These are phyloP conservation scores for Podospora didyma DNA, from an alignment of 495 filamentous ascomycete genomes.

Conservation along the genomic window DNA sequence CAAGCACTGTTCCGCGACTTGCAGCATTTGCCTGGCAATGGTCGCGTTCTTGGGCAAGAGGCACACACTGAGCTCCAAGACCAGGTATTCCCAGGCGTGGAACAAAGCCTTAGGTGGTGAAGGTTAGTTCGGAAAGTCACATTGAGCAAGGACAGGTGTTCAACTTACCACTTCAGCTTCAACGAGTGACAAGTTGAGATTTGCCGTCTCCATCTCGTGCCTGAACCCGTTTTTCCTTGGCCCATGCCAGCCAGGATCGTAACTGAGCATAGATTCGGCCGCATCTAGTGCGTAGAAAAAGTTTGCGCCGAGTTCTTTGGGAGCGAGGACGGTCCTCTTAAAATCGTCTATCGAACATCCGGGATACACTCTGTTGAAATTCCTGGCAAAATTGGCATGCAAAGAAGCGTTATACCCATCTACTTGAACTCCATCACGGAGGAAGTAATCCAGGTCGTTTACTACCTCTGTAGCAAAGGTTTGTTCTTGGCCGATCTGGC, in stretches of 20 bases:
- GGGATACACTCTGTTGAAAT: constrained; percentile 72
- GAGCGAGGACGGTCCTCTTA: constrained; percentile 64
- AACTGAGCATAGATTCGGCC: constrained; percentile 68
- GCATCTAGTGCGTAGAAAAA: constrained; percentile 80
- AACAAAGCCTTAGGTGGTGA: constrained; percentile 66
- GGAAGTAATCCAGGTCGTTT: constrained; percentile 70
- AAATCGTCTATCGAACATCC: constrained; percentile 69
- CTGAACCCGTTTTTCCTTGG: constrained; percentile 64
- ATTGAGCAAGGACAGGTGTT: background rate
- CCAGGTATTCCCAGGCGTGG: constrained; percentile 83
- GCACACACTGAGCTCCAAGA: constrained; percentile 74
- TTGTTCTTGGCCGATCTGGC: constrained; percentile 64
- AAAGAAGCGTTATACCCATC: constrained; percentile 79
- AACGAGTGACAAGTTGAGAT: constrained; percentile 84
- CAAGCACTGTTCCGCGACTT: constrained; percentile 70
- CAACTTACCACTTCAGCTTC: constrained; percentile 82
- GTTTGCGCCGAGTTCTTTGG: constrained; percentile 58
- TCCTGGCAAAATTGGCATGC: constrained; percentile 77
- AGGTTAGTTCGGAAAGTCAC: constrained; percentile 23
- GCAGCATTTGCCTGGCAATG: constrained; percentile 58
- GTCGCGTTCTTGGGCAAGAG: constrained; percentile 55
- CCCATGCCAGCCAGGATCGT: constrained; percentile 73
- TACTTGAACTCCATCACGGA: constrained; percentile 66
- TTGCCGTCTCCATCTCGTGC: constrained; percentile 77
- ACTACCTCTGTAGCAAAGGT: constrained; percentile 63